A percentile compares a stretch with the other conserved stretches of the same genome.
phyloP scores from a whole-genome alignment of 2,329 filamentous ascomycete genomes.

The Hypoxylon sp. region DNA sequence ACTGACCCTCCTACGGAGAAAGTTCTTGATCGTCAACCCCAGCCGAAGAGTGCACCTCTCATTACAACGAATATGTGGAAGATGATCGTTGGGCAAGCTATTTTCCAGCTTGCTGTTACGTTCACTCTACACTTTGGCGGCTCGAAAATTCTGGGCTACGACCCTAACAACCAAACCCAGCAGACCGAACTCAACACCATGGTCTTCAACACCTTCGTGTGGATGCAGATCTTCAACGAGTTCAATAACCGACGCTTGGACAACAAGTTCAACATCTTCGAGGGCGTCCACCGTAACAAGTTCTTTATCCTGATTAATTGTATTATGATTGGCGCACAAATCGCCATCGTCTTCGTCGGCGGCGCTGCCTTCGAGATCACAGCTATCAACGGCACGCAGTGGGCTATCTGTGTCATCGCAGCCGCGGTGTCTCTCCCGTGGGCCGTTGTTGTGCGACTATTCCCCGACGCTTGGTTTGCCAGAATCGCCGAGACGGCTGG shows the following conservation, averaged over 20 bases:
- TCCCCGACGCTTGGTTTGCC: slow-evolving; percentile 64
- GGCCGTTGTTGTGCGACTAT: slow-evolving; percentile 64
- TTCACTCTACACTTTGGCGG: slow-evolving; percentile 75
- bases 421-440: slow-evolving; percentile 66
- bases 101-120: slow-evolving; percentile 72
- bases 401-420: slow-evolving; percentile 67
- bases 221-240: slow-evolving; percentile 81
- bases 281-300: slow-evolving; percentile 69
- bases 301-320: slow-evolving; percentile 72
- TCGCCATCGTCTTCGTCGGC: slow-evolving; percentile 71
- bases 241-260: slow-evolving; percentile 76
- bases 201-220: slow-evolving; percentile 79
- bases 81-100: slow-evolving; percentile 74
- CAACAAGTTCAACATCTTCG: slow-evolving; percentile 74
- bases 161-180: slow-evolving; percentile 58
- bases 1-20: slow-evolving; percentile 73
- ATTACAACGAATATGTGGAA: slow-evolving; percentile 81
- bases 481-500: slow-evolving; percentile 52
- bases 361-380: slow-evolving; percentile 68
- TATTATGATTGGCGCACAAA: slow-evolving; percentile 71
- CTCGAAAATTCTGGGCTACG: slow-evolving; percentile 67
- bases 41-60: slow-evolving; percentile 77
- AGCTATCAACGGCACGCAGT: slow-evolving; percentile 65
- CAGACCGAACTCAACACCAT: slow-evolving; percentile 68
- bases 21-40: slow-evolving; percentile 69